Evolutionary conservation across 1,284 basidiomycete species (phyloP).

Genomic region (Sporisorium iseilematis-ciliati): DNA sequence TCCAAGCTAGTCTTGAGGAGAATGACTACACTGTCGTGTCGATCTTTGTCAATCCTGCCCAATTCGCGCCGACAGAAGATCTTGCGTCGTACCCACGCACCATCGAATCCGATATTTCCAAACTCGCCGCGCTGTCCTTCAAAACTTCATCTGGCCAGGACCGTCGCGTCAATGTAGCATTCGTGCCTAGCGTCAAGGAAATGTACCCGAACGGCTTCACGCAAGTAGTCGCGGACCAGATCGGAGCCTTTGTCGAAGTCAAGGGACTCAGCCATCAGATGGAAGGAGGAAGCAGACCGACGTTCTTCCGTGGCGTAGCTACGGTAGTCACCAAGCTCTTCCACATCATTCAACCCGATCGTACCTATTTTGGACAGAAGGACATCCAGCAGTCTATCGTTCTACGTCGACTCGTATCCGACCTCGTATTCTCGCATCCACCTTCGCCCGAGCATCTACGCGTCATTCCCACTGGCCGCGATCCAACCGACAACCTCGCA

Average conservation of each 20-base stretch:
- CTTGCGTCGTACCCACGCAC: slow-evolving; percentile 90
- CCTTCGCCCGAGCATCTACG: slow-evolving; percentile 76
- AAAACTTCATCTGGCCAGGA: neutral
- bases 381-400: slow-evolving; percentile 96
- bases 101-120: slow-evolving; percentile 53
- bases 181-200: slow-evolving; percentile 60
- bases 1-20: slow-evolving; percentile 77
- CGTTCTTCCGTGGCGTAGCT: slow-evolving; percentile 95
- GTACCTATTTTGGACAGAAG: slow-evolving; percentile 96
- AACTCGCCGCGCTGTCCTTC: slow-evolving; percentile 44
- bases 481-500: slow-evolving; percentile 77
- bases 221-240: slow-evolving; percentile 81
- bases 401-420: slow-evolving; percentile 83
- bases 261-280: slow-evolving; percentile 85
- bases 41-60: slow-evolving; percentile 97
- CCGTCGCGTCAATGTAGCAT: slow-evolving; percentile 44
- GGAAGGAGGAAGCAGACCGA: slow-evolving; percentile 85
- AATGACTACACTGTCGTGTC: slow-evolving; percentile 92
- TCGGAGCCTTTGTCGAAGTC: slow-evolving; percentile 90
- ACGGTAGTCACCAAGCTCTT: slow-evolving; percentile 96
- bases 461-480: slow-evolving; percentile 84
- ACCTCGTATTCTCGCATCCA: slow-evolving; percentile 83
- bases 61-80: slow-evolving; percentile 96
- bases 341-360: slow-evolving; percentile 90
- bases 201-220: slow-evolving; percentile 87